These are phyloP conservation scores for Magnusiomyces tetraspermus DNA, from an alignment of 1,139 yeast genomes.

Conservation along the genomic window DNA sequence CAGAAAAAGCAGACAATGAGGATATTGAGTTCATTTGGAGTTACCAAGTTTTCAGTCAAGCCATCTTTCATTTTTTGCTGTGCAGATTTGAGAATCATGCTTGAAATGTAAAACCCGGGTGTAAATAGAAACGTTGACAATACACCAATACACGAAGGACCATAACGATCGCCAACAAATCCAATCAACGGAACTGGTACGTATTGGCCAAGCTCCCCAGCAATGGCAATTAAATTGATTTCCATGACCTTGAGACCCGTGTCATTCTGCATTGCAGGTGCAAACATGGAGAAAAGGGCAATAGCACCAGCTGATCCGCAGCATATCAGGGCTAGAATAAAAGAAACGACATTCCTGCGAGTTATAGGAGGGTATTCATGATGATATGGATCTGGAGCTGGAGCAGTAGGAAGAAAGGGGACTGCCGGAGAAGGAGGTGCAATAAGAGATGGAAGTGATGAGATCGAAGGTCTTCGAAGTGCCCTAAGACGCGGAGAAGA, in stretches of 20 bases:
- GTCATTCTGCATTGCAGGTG: slow-evolving; percentile 53
- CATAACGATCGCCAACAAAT: slow-evolving; percentile 71
- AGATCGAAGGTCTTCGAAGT: background rate
- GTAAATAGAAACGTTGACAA: slow-evolving; percentile 54
- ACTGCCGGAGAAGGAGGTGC: background rate
- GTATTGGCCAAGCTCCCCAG: slow-evolving; percentile 75
- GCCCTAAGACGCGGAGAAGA: background rate
- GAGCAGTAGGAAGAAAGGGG: slow-evolving; percentile 1
- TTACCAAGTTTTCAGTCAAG: background rate
- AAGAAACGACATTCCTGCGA: slow-evolving; percentile 10
- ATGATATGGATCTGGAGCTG: background rate
- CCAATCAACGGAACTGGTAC: slow-evolving; percentile 78
- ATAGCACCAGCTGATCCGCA: slow-evolving; percentile 79
- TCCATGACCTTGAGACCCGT: slow-evolving; percentile 58
- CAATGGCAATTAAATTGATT: slow-evolving; percentile 68
- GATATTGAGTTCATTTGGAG: background rate
- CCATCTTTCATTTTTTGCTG: slow-evolving; percentile 6
- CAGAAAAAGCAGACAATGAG: slow-evolving; percentile 37
- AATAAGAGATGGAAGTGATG: background rate
- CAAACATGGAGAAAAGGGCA: slow-evolving; percentile 67
- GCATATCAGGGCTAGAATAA: slow-evolving; percentile 17
- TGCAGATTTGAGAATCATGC: slow-evolving; percentile 20
- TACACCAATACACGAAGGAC: slow-evolving; percentile 65
- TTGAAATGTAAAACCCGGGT: slow-evolving; percentile 61
- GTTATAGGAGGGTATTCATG: background rate